phyloP scores from a whole-genome alignment of 108 stramenopile genomes.

The Conticribra weissflogii region DNA sequence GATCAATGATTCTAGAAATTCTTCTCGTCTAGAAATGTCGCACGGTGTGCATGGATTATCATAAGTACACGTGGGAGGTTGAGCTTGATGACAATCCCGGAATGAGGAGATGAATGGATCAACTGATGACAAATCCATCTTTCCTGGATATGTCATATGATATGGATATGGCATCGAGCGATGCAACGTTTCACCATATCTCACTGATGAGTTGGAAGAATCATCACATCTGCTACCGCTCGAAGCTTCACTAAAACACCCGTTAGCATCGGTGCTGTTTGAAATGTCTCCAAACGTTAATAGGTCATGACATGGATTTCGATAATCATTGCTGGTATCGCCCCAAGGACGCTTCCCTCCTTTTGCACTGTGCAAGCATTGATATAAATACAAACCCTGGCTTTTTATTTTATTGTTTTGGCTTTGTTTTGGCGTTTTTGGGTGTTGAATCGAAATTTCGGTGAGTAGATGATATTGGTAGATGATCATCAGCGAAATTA shows the following conservation, averaged over 20 bases:
- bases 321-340: constrained; percentile 14
- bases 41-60: constrained; percentile 36
- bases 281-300: not conserved
- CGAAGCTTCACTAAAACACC: not conserved
- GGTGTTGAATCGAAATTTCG: not conserved
- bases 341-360: constrained; percentile 37
- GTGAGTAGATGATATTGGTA: constrained; percentile 23
- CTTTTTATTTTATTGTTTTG: not conserved
- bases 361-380: constrained; percentile 27
- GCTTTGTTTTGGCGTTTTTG: not conserved
- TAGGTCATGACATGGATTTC: constrained; percentile 32
- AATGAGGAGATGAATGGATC: constrained; percentile 28
- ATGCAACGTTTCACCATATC: too few relatives aligned
- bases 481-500: constrained; percentile 1
- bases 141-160: too few relatives aligned
- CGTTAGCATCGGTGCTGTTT: not conserved
- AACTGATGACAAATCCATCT: not conserved
- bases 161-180: too few relatives aligned
- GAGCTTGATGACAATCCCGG: constrained; percentile 28
- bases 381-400: constrained; percentile 1
- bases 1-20: constrained; percentile 16
- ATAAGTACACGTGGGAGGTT: constrained; percentile 12
- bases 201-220: too few relatives aligned
- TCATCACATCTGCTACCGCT: not conserved
- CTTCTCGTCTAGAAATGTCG: constrained; percentile 20